These are phyloP conservation scores for Colletotrichum scovillei DNA, from an alignment of 2,329 filamentous ascomycete genomes.

Conservation along the genomic window DNA sequence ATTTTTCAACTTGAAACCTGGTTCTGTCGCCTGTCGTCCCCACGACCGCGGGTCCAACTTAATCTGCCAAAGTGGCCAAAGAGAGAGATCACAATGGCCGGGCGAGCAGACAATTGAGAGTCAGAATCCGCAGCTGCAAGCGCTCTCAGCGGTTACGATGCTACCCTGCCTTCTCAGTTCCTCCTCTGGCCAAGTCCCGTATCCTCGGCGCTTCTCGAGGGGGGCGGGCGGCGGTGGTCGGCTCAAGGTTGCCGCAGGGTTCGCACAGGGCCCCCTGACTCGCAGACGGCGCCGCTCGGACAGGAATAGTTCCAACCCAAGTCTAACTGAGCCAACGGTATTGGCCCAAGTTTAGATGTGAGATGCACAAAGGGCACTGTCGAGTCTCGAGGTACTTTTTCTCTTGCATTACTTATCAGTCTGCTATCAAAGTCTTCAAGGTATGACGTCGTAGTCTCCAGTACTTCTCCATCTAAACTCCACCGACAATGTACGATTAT, in stretches of 20 bases:
- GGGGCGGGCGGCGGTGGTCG: neutral
- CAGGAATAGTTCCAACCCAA: constrained; percentile 12
- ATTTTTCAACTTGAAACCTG: constrained; percentile 34
- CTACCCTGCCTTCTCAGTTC: neutral
- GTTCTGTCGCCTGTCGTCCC: constrained; percentile 27
- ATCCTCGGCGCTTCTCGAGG: constrained; percentile 22
- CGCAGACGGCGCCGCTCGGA: constrained; percentile 5
- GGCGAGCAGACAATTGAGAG: neutral
- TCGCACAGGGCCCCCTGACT: constrained; percentile 33
- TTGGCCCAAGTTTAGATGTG: neutral
- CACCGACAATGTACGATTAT: constrained; percentile 28
- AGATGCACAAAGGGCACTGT: constrained; percentile 4
- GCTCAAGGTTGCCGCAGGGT: constrained; percentile 22
- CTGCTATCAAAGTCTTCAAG: constrained; percentile 22
- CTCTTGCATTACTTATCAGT: constrained; percentile 20
- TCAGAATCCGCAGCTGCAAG: constrained; percentile 29
- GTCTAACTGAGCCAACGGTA: constrained; percentile 5
- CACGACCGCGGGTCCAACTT: constrained; percentile 26
- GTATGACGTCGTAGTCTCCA: constrained; percentile 32
- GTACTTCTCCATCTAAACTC: constrained; percentile 19
- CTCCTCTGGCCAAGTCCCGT: neutral
- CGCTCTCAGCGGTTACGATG: constrained; percentile 25
- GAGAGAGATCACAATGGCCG: neutral
- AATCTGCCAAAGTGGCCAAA: constrained; percentile 12
- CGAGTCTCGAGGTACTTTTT: constrained; percentile 4